These are phyloP conservation scores for Inosperma sp. DNA, from an alignment of 768 basidiomycete genomes.

Conservation along the genomic window DNA sequence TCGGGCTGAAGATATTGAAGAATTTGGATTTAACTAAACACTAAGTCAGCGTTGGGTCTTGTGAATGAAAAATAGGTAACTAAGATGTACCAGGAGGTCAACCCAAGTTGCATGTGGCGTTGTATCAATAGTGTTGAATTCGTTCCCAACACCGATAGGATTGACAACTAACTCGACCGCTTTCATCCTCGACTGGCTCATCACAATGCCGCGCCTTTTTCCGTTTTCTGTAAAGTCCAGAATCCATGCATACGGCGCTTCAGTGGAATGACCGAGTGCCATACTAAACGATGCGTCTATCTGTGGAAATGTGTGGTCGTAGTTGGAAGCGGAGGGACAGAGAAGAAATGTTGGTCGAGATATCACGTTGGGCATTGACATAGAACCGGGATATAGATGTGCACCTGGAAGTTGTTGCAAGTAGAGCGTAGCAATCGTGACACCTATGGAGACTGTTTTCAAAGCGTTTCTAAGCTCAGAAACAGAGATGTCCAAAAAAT, in stretches of 20 bases:
- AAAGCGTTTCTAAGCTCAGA: constrained; percentile 45
- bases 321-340: constrained; percentile 37
- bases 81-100: constrained; percentile 51
- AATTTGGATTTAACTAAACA: constrained; percentile 52
- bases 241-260: constrained; percentile 50
- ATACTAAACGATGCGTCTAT: constrained; percentile 20
- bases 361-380: constrained; percentile 42
- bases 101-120: constrained; percentile 60
- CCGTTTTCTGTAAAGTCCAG: constrained; percentile 67
- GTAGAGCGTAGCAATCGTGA: constrained; percentile 51
- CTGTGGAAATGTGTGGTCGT: constrained; percentile 53
- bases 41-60: constrained; percentile 3
- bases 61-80: background rate
- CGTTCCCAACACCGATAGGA: constrained; percentile 44
- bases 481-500: constrained; percentile 57
- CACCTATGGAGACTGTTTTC: constrained; percentile 39
- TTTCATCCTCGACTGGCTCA: constrained; percentile 69
- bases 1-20: constrained; percentile 48
- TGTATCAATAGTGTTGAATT: constrained; percentile 36
- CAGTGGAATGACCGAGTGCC: background rate
- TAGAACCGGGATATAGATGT: constrained; percentile 39
- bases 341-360: constrained; percentile 54
- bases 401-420: constrained; percentile 34
- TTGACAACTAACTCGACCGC: constrained; percentile 66
- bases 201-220: constrained; percentile 52